phyloP scores from a whole-genome alignment of 352 stramenopile species.

The Phytophthora idaei region DNA sequence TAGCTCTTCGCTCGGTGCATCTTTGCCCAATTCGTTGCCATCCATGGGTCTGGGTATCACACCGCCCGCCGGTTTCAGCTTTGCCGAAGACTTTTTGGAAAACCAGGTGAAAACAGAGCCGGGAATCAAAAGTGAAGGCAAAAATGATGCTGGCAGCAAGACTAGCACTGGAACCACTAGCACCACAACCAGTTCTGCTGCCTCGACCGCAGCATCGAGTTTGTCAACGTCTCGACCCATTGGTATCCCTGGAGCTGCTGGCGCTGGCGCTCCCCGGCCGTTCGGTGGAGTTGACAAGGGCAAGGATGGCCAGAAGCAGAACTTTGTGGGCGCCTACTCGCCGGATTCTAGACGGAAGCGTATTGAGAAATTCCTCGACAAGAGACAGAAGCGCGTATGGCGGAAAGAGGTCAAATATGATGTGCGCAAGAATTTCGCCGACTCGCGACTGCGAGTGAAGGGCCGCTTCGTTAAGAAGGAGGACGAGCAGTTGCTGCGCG shows the following conservation, averaged over 20 bases:
- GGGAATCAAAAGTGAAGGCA: constrained; percentile 44
- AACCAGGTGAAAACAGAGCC: constrained; percentile 69
- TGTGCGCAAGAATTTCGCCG: constrained; percentile 98
- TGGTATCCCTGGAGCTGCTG: constrained; percentile 72
- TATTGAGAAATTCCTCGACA: constrained; percentile 95
- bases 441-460: constrained; percentile 96
- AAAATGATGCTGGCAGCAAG: constrained; percentile 27
- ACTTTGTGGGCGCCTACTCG: constrained; percentile 95
- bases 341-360: constrained; percentile 92
- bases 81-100: constrained; percentile 87
- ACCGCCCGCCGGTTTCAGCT: constrained; percentile 80
- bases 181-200: constrained; percentile 9
- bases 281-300: constrained; percentile 62
- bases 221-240: constrained; percentile 80
- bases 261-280: constrained; percentile 34
- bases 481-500: constrained; percentile 91
- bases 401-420: constrained; percentile 97
- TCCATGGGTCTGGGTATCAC: constrained; percentile 90
- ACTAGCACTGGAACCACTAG: constrained; percentile 15
- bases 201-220: constrained; percentile 30
- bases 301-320: constrained; percentile 72
- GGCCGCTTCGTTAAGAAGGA: constrained; percentile 98
- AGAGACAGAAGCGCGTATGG: constrained; percentile 95
- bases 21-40: constrained; percentile 83
- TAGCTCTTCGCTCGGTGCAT: constrained; percentile 82